phyloP scores from a whole-genome alignment of 306 rosid genomes.

The Begonia peltatifolia region DNA sequence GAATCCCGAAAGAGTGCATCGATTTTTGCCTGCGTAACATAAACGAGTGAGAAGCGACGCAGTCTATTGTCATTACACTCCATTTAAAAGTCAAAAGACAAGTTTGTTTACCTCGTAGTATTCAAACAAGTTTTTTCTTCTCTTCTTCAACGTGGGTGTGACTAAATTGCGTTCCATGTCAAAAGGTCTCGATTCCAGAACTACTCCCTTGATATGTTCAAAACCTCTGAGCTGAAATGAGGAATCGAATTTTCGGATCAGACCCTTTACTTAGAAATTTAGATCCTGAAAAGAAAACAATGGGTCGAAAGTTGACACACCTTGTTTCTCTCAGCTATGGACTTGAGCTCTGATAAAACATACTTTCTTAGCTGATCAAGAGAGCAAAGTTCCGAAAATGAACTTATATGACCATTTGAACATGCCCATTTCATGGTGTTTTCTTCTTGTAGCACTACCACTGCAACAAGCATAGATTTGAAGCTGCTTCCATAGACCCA shows the following conservation, averaged over 20 bases:
- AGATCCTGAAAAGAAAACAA: too few relatives aligned
- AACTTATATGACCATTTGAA: slow-evolving; percentile 37
- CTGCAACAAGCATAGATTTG: slow-evolving; percentile 63
- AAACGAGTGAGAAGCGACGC: background rate
- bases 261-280: too few relatives aligned
- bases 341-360: slow-evolving; percentile 44
- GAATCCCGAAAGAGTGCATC: slow-evolving; percentile 35
- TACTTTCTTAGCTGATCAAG: slow-evolving; percentile 49
- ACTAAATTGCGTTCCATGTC: slow-evolving; percentile 62
- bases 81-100: background rate
- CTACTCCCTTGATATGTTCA: slow-evolving; percentile 52
- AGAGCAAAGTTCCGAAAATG: slow-evolving; percentile 42
- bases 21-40: slow-evolving; percentile 38
- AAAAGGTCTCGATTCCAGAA: slow-evolving; percentile 42
- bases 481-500: slow-evolving; percentile 86
- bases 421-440: slow-evolving; percentile 49
- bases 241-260: too few relatives aligned
- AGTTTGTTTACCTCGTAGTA: slow-evolving; percentile 39
- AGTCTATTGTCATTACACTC: background rate
- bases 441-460: slow-evolving; percentile 58
- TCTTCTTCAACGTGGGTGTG: slow-evolving; percentile 76
- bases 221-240: slow-evolving; percentile 56
- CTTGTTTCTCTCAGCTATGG: slow-evolving; percentile 60
- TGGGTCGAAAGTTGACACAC: slow-evolving; percentile 10
- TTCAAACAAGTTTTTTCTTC: slow-evolving; percentile 47